phyloP scores from a whole-genome alignment of 176 grass and related monocot species.

The Oropetium thomaeum region DNA sequence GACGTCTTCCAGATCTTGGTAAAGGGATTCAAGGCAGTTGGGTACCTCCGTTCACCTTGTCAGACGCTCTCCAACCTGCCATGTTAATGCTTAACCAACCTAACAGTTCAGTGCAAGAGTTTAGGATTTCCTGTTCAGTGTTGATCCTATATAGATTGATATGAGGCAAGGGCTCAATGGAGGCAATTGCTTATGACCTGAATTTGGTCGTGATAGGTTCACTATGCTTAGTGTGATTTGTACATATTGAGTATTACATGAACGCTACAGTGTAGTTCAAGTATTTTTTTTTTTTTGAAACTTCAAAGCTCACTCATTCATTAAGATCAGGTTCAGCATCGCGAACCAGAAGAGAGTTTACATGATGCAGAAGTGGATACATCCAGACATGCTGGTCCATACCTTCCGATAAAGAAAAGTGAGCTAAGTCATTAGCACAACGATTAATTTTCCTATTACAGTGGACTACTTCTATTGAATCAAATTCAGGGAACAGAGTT shows the following conservation, averaged over 20 bases:
- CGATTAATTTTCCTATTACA: no score
- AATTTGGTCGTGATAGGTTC: not conserved
- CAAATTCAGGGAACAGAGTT: no score
- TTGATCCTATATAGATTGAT: not conserved
- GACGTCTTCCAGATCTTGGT: conserved; percentile 1
- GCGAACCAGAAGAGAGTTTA: no score
- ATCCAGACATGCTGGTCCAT: no score
- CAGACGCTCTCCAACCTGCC: not conserved
- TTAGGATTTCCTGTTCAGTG: not conserved
- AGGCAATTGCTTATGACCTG: not conserved
- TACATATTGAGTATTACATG: not conserved
- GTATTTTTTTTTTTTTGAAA: no score
- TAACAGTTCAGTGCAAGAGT: not conserved
- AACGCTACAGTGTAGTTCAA: not conserved
- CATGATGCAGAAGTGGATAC: no score
- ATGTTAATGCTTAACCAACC: not conserved
- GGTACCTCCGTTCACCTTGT: not conserved
- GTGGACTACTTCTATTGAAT: no score
- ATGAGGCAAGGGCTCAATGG: not conserved
- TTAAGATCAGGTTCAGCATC: no score
- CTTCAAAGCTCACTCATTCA: no score
- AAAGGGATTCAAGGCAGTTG: not conserved
- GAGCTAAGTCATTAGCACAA: no score
- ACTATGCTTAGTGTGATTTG: not conserved
- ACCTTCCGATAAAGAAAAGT: no score